Conservation (phyloP, 345 rosid genomes). For the Hirschfeldia incana region DNA sequence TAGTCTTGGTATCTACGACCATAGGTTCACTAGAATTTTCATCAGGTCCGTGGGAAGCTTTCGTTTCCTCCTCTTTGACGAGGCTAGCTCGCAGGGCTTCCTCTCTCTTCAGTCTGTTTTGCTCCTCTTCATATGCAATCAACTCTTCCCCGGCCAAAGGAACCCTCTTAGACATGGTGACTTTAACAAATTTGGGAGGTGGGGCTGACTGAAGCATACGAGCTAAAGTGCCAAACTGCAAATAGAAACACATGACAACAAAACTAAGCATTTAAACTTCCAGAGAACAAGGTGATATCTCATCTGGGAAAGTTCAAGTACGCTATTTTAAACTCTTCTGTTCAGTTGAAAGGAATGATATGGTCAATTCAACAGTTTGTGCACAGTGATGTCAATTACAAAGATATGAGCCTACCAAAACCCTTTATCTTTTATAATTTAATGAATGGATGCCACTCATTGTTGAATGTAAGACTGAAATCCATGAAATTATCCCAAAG, state of each 20-base stretch:
- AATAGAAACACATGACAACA: conserved; percentile 21
- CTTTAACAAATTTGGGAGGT: conserved; percentile 98
- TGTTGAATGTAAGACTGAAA: background rate
- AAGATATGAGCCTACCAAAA: background rate
- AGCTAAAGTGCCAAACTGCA: conserved; percentile 91
- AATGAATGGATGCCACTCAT: background rate
- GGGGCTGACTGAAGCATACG: conserved; percentile 99
- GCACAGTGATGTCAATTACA: background rate
- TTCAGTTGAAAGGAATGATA: background rate
- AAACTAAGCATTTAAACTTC: conserved; percentile 4
- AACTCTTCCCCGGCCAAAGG: conserved; percentile 98
- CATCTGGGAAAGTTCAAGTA: background rate
- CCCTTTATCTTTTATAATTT: background rate
- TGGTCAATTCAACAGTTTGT: background rate
- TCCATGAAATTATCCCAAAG: background rate
- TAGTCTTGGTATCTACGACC: conserved; percentile 63
- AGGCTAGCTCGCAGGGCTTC: conserved; percentile 87
- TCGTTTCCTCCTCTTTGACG: conserved; percentile 82
- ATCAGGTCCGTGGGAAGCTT: conserved; percentile 58
- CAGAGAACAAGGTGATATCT: background rate
- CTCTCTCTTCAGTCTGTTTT: conserved; percentile 79
- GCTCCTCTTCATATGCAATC: conserved; percentile 95
- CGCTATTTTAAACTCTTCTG: background rate
- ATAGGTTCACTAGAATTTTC: conserved; percentile 71
- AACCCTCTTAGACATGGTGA: conserved; percentile 88